These are phyloP conservation scores for Rhizophora mangle DNA, from an alignment of 345 rosid species.

Conservation along the genomic window DNA sequence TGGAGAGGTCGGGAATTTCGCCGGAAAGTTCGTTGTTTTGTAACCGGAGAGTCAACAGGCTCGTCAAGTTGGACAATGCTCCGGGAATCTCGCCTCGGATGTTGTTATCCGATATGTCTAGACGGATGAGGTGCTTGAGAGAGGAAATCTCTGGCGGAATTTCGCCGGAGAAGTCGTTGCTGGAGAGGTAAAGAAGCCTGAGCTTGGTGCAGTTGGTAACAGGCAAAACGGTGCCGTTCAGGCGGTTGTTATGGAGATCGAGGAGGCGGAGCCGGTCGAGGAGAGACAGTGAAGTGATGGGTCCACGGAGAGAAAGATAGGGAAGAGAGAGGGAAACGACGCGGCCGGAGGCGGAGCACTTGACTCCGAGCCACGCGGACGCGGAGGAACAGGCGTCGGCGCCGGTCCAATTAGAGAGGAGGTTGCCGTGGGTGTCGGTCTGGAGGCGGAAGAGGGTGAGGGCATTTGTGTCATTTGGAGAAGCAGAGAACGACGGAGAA, in stretches of 20 bases:
- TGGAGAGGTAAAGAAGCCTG: constrained; percentile 65
- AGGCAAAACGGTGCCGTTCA: constrained; percentile 63
- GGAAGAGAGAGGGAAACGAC: constrained; percentile 61
- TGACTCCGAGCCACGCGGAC: constrained; percentile 70
- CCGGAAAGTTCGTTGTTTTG: constrained; percentile 83
- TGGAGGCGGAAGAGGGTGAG: constrained; percentile 78
- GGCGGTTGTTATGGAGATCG: constrained; percentile 82
- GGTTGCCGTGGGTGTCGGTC: constrained; percentile 77
- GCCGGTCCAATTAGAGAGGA: constrained; percentile 80
- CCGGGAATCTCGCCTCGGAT: constrained; percentile 60
- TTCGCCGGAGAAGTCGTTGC: constrained; percentile 73
- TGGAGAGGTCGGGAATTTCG: constrained; percentile 66
- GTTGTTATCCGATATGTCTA: constrained; percentile 84
- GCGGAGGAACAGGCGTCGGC: constrained; percentile 44
- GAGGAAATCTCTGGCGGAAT: constrained; percentile 60
- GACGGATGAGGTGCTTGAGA: constrained; percentile 57
- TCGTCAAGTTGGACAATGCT: constrained; percentile 48
- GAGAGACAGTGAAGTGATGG: constrained; percentile 55
- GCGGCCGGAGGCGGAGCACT: constrained; percentile 56
- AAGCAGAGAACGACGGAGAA: constrained; percentile 4
- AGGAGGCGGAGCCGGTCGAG: constrained; percentile 81
- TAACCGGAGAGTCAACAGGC: constrained; percentile 68
- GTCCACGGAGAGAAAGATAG: constrained; percentile 70
- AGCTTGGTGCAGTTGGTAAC: constrained; percentile 66
- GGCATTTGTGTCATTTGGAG: constrained; percentile 61